Conservation (phyloP, 257 asterid species). For the Anisodus tanguticus region DNA sequence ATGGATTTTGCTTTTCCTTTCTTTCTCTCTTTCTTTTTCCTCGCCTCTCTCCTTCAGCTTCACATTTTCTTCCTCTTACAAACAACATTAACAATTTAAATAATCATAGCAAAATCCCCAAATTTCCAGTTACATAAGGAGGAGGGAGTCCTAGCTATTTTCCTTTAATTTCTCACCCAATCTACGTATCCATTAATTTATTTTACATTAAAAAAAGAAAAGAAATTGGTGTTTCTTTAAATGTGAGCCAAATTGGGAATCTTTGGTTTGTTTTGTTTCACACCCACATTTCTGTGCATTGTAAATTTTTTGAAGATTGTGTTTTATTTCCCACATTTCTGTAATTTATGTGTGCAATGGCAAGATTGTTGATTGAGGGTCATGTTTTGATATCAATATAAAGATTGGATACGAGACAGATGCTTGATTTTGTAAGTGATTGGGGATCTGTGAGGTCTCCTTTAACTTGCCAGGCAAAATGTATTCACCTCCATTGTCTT, state of each 20-base stretch:
- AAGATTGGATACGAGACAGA: constrained; percentile 25
- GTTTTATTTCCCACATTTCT: neutral
- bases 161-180: neutral
- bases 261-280: too few relatives aligned
- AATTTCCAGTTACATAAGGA: neutral
- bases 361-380: constrained; percentile 20
- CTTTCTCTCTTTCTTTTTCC: neutral
- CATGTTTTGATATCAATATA: neutral
- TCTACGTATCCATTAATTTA: neutral
- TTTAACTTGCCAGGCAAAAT: constrained; percentile 29
- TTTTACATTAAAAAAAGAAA: neutral
- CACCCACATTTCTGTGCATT: neutral
- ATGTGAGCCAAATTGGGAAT: neutral
- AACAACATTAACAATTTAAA: too few relatives aligned
- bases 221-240: neutral
- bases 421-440: constrained; percentile 10
- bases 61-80: neutral
- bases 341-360: neutral
- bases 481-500: constrained; percentile 43
- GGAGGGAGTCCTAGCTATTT: neutral
- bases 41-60: constrained; percentile 23
- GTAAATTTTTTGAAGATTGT: too few relatives aligned
- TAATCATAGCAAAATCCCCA: neutral
- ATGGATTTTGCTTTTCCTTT: neutral
- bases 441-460: constrained; percentile 27